Evolutionary conservation across 2,329 filamentous ascomycete species (phyloP).

Genomic region (Xylariaceae sp.): DNA sequence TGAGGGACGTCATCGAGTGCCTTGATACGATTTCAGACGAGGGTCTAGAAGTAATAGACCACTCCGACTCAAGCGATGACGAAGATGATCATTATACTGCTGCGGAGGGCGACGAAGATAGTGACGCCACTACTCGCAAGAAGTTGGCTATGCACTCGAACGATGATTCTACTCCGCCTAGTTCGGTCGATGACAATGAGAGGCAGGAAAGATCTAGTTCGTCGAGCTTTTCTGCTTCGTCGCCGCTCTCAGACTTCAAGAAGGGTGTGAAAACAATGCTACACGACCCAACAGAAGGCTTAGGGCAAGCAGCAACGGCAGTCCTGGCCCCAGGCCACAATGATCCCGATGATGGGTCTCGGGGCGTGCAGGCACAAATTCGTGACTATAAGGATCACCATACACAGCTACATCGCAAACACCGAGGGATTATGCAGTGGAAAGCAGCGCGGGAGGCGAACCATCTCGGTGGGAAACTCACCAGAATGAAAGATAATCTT

Average conservation of each 20-base stretch:
- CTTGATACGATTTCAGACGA: constrained; percentile 59
- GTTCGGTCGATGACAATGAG: constrained; percentile 33
- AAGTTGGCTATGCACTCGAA: constrained; percentile 33
- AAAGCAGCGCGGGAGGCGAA: constrained; percentile 48
- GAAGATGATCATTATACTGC: constrained; percentile 20
- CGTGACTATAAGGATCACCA: constrained; percentile 58
- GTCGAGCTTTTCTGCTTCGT: constrained; percentile 23
- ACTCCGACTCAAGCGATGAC: constrained; percentile 10
- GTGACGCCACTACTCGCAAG: constrained; percentile 27
- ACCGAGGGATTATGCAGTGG: constrained; percentile 73
- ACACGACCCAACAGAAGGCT: constrained; percentile 30
- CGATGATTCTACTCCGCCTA: constrained; percentile 29
- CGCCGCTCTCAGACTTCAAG: constrained; percentile 29
- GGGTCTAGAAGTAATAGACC: constrained; percentile 31
- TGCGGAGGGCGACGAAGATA: constrained; percentile 29
- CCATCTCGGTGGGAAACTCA: constrained; percentile 48
- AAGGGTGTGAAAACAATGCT: constrained; percentile 35
- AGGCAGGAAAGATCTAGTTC: constrained; percentile 10
- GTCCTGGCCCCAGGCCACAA: constrained; percentile 36
- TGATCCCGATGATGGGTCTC: constrained; percentile 38
- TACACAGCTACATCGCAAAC: constrained; percentile 59
- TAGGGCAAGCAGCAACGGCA: constrained; percentile 26
- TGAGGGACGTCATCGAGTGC: constrained; percentile 60
- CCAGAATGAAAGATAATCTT: constrained; percentile 56
- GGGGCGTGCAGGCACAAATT: constrained; percentile 47